A percentile compares a stretch with the other conserved stretches of the same genome.
phyloP scores from a whole-genome alignment of 257 asterid species.

The Scutellaria barbata region DNA sequence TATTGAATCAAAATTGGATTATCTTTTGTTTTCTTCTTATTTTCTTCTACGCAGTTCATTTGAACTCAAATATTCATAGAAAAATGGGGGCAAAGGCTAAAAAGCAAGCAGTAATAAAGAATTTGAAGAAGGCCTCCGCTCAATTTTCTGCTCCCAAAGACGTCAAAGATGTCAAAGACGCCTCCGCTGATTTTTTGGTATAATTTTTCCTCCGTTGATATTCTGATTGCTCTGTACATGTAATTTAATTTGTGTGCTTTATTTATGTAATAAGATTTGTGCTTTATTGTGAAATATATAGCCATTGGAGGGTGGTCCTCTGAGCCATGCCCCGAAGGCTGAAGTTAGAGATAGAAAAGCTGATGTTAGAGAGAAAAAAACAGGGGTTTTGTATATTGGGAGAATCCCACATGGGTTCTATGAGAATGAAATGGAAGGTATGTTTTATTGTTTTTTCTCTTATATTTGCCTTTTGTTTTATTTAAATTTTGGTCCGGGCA shows the following conservation, averaged over 20 bases:
- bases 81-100: conserved; percentile 61
- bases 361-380: conserved; percentile 56
- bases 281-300: conserved; percentile 28
- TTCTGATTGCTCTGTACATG: neutral
- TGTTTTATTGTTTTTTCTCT: conserved; percentile 8
- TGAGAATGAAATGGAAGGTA: conserved; percentile 96
- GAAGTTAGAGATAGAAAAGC: conserved; percentile 53
- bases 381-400: conserved; percentile 80
- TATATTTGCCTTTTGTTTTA: neutral
- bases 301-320: conserved; percentile 89
- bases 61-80: neutral
- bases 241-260: neutral
- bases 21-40: neutral
- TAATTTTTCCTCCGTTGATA: too few species aligned
- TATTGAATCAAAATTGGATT: neutral
- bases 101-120: conserved; percentile 49
- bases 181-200: conserved; percentile 68
- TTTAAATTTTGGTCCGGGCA: neutral
- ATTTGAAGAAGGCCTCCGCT: conserved; percentile 56
- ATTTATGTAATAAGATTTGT: neutral
- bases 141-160: conserved; percentile 50
- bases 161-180: conserved; percentile 35
- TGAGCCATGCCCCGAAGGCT: conserved; percentile 48
- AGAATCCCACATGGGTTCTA: conserved; percentile 97
- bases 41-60: neutral